phyloP scores from a whole-genome alignment of 2,329 filamentous ascomycete species.

The Alternaria alternata region DNA sequence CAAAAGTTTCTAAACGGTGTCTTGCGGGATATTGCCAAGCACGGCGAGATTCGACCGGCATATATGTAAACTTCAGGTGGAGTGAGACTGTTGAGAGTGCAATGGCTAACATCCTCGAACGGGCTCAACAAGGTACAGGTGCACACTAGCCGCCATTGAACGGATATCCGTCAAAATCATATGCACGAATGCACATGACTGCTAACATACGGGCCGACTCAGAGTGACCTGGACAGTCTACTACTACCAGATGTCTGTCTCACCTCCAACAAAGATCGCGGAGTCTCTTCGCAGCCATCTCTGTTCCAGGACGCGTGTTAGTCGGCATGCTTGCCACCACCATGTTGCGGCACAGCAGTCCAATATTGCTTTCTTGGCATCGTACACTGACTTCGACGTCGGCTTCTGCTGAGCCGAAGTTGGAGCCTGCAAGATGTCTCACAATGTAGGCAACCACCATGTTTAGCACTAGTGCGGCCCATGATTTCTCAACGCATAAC shows the following conservation, averaged over 20 bases:
- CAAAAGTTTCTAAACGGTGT: neutral
- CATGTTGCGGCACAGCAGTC: neutral
- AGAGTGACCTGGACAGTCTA: no score
- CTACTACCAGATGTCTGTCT: neutral
- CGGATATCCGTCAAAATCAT: neutral
- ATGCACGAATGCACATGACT: neutral
- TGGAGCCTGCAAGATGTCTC: slow-evolving; percentile 1
- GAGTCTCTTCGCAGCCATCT: neutral
- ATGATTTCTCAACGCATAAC: neutral
- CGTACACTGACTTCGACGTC: neutral
- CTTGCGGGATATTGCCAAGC: neutral
- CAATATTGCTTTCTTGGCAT: neutral
- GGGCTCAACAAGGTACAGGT: accelerated
- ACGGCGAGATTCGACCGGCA: neutral
- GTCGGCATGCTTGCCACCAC: neutral
- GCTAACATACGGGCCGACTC: neutral
- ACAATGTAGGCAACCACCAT: neutral
- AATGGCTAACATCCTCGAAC: neutral
- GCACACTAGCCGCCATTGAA: neutral
- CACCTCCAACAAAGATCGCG: neutral
- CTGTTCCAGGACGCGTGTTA: neutral
- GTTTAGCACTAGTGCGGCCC: neutral
- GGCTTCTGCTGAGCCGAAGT: neutral
- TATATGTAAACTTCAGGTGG: neutral
- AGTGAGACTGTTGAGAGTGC: neutral